Conservation (phyloP, 2,329 filamentous ascomycete genomes). For the Diaporthe humulicola region DNA sequence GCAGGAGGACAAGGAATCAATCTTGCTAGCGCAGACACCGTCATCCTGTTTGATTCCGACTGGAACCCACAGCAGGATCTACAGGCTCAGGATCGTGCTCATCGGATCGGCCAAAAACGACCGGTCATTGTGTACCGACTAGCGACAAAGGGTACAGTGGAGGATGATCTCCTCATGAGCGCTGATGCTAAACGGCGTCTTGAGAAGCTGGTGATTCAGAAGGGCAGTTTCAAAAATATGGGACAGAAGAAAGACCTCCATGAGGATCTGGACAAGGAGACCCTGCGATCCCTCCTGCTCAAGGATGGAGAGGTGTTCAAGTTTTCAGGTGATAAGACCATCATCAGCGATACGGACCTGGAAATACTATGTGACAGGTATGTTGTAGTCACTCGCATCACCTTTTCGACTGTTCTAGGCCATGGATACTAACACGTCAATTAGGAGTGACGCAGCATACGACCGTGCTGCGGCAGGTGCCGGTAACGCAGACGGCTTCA, state of each 20-base stretch:
- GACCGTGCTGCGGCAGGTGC: slow-evolving; percentile 82
- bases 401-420: not conserved
- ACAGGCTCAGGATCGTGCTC: slow-evolving; percentile 94
- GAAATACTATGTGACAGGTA: slow-evolving; percentile 82
- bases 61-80: slow-evolving; percentile 98
- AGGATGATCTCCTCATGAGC: slow-evolving; percentile 86
- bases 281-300: slow-evolving; percentile 72
- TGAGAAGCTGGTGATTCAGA: slow-evolving; percentile 95
- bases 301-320: slow-evolving; percentile 79
- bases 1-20: slow-evolving; percentile 98
- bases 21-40: slow-evolving; percentile 89
- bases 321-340: slow-evolving; percentile 69
- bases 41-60: slow-evolving; percentile 88
- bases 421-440: not conserved
- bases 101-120: slow-evolving; percentile 92
- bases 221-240: slow-evolving; percentile 84
- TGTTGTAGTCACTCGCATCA: not conserved
- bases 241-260: slow-evolving; percentile 68
- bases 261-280: slow-evolving; percentile 71
- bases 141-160: slow-evolving; percentile 92
- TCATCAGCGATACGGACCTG: slow-evolving; percentile 83
- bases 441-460: slow-evolving; percentile 70
- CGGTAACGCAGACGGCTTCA: slow-evolving; percentile 79
- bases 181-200: slow-evolving; percentile 93
- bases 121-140: slow-evolving; percentile 95